Evolutionary conservation across 148 eudicot genomes (phyloP).

Genomic region (Cornus kousa): DNA sequence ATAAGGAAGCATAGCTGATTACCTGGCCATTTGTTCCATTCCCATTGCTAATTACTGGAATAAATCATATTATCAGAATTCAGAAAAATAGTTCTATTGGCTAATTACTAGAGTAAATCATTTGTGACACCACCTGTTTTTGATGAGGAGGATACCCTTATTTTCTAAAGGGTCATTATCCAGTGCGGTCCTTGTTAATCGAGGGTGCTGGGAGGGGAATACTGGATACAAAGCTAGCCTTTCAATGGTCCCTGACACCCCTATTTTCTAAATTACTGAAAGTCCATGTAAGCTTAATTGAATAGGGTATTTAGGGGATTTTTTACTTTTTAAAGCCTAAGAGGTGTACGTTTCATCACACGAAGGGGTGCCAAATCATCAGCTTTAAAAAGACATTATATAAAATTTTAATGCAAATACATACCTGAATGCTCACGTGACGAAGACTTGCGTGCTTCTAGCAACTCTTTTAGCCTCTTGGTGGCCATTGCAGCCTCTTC

Average conservation of each 20-base stretch:
- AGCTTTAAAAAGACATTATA: background rate
- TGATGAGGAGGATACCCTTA: no score
- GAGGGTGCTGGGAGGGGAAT: background rate
- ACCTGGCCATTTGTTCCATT: slow-evolving; percentile 89
- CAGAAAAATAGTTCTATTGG: background rate
- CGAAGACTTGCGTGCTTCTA: slow-evolving; percentile 90
- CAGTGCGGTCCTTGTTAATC: no score
- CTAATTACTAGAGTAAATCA: no score
- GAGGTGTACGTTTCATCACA: background rate
- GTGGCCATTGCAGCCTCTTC: slow-evolving; percentile 99
- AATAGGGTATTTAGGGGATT: background rate
- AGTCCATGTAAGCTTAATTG: background rate
- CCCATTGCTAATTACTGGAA: slow-evolving; percentile 63
- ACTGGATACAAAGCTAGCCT: background rate
- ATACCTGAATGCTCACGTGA: slow-evolving; percentile 82
- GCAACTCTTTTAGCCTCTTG: slow-evolving; percentile 91
- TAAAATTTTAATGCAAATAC: slow-evolving; percentile 6
- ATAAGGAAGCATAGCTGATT: slow-evolving; percentile 13
- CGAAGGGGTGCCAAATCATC: background rate
- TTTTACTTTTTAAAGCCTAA: background rate
- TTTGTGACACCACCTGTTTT: no score
- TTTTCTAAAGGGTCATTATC: no score
- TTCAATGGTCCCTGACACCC: no score
- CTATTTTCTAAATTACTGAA: background rate
- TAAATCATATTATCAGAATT: slow-evolving; percentile 22